Evolutionary conservation across 1,284 basidiomycete species (phyloP).

Genomic region (Cryptococcus floricola): DNA sequence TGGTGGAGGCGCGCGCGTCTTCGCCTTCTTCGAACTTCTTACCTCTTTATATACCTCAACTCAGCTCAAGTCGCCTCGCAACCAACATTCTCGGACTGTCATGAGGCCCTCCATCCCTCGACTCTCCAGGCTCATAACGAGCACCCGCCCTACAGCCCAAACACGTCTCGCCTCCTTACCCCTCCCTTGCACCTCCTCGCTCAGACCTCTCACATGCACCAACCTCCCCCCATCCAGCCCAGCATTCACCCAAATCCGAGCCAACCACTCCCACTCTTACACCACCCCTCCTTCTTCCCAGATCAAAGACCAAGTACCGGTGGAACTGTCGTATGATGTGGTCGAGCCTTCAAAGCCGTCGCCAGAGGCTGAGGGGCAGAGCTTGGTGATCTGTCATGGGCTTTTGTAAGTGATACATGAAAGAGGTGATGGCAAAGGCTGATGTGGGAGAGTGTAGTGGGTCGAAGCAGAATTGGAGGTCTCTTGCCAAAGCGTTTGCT

Average conservation of each 20-base stretch:
- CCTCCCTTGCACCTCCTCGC: background rate
- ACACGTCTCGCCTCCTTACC: background rate
- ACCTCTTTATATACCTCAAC: too few species aligned
- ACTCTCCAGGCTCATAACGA: background rate
- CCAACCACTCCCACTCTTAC: background rate
- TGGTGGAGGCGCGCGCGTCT: background rate
- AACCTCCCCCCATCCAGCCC: background rate
- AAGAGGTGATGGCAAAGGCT: too few species aligned
- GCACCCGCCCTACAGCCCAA: background rate
- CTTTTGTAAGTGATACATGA: conserved; percentile 44
- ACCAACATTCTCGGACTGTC: too few species aligned
- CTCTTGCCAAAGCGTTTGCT: conserved; percentile 53
- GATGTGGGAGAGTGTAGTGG: conserved; percentile 37
- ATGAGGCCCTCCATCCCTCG: background rate
- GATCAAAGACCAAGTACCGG: conserved; percentile 14
- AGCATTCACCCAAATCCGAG: background rate
- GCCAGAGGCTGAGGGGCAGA: conserved; percentile 27
- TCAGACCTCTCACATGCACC: background rate
- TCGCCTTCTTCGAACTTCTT: background rate
- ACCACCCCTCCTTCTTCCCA: background rate
- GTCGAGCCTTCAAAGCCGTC: conserved; percentile 23
- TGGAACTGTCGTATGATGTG: conserved; percentile 44
- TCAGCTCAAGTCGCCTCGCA: too few species aligned
- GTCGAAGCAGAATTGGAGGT: conserved; percentile 59
- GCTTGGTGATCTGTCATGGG: conserved; percentile 53